These are phyloP conservation scores for Lophium mytilinum DNA, from an alignment of 495 filamentous ascomycete species.

Conservation along the genomic window DNA sequence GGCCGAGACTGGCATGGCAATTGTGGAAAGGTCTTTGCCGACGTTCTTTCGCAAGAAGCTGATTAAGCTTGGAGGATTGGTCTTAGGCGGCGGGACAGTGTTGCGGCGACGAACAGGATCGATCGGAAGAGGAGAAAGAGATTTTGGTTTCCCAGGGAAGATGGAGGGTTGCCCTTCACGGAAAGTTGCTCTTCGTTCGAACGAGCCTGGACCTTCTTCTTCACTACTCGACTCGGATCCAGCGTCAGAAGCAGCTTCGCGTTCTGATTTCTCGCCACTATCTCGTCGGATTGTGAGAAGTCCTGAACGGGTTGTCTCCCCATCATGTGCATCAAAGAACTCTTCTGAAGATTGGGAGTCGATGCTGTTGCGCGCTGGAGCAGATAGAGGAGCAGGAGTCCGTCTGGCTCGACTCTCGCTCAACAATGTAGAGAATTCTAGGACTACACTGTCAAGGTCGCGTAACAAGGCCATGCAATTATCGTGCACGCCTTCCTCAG, in stretches of 20 bases:
- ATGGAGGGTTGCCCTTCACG: constrained; percentile 44
- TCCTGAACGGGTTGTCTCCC: constrained; percentile 50
- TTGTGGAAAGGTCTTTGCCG: constrained; percentile 90
- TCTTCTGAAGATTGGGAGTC: constrained; percentile 74
- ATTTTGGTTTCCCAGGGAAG: constrained; percentile 67
- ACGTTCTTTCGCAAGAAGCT: constrained; percentile 95
- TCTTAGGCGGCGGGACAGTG: constrained; percentile 61
- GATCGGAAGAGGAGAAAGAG: constrained; percentile 70
- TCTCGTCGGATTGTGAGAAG: constrained; percentile 64
- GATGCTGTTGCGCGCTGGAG: constrained; percentile 61
- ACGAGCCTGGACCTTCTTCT: constrained; percentile 38
- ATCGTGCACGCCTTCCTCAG: constrained; percentile 61
- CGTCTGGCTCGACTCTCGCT: constrained; percentile 71
- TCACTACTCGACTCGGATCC: constrained; percentile 56
- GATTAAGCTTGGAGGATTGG: constrained; percentile 80
- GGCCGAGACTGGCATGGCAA: constrained; percentile 93
- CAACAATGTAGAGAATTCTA: constrained; percentile 71
- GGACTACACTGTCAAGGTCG: constrained; percentile 73
- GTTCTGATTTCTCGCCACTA: constrained; percentile 44
- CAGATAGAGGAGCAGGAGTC: constrained; percentile 40
- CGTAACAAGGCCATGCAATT: constrained; percentile 70
- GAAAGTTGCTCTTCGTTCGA: constrained; percentile 30
- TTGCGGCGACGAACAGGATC: constrained; percentile 56
- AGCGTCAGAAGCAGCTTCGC: constrained; percentile 43
- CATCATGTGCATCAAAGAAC: constrained; percentile 87